phyloP scores from a whole-genome alignment of 306 rosid genomes.

The Vicia villosa region DNA sequence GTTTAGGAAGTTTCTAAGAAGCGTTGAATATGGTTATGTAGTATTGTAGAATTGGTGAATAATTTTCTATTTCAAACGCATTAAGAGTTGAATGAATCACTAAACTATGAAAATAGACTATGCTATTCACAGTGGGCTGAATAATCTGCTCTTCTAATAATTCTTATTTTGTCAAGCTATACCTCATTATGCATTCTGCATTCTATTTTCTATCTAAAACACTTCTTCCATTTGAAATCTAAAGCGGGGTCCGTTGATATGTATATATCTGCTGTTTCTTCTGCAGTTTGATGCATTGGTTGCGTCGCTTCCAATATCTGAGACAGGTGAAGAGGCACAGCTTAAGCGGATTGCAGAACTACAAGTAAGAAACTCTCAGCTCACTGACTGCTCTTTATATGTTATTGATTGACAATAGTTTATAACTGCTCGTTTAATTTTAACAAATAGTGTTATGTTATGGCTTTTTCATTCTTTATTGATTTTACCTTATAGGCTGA shows the following conservation, averaged over 20 bases:
- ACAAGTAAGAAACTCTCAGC: conserved; percentile 54
- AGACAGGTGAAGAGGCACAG: conserved; percentile 81
- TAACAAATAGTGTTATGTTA: not conserved
- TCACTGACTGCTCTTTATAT: not conserved
- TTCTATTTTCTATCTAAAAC: not conserved
- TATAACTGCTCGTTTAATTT: not conserved
- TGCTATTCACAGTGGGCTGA: not conserved
- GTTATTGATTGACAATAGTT: conserved; percentile 16
- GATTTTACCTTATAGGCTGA: conserved; percentile 62
- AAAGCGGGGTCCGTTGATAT: conserved; percentile 23
- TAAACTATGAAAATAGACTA: not conserved
- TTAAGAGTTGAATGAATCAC: too few relatives aligned
- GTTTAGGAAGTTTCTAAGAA: not conserved
- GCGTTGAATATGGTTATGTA: conserved; percentile 1
- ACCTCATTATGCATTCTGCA: not conserved
- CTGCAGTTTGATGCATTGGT: conserved; percentile 82
- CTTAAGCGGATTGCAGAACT: conserved; percentile 77
- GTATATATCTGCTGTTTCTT: conserved; percentile 24
- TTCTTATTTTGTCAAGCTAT: not conserved
- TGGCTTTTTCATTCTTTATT: conserved; percentile 13
- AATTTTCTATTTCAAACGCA: too few relatives aligned
- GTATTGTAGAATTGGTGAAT: not conserved
- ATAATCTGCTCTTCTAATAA: not conserved
- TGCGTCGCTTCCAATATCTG: conserved; percentile 74
- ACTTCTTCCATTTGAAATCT: not conserved